These are phyloP conservation scores for Penicillium crystallinum DNA, from an alignment of 495 filamentous ascomycete genomes.

Conservation along the genomic window DNA sequence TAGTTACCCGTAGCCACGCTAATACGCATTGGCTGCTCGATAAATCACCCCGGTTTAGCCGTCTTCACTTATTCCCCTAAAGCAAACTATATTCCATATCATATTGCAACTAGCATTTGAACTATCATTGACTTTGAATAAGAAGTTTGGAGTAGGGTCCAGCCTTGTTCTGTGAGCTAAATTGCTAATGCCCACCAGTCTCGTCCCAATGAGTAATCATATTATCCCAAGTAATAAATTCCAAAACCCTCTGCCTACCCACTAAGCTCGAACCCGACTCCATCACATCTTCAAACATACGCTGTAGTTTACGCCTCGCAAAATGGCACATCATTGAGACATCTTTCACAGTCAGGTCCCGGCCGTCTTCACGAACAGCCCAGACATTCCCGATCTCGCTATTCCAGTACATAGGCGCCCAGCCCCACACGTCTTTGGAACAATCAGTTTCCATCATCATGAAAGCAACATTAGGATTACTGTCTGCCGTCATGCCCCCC, in stretches of 20 bases:
- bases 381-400: conserved; percentile 9
- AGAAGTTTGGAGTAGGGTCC: background rate
- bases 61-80: too few relatives aligned
- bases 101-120: too few relatives aligned
- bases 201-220: background rate
- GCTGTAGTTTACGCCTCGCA: background rate
- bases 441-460: conserved; percentile 9
- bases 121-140: background rate
- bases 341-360: conserved; percentile 7
- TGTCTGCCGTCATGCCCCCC: too few relatives aligned
- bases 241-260: conserved; percentile 7
- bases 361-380: conserved; percentile 11
- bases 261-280: background rate
- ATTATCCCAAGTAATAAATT: conserved; percentile 8
- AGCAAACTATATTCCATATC: too few relatives aligned
- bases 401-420: conserved; percentile 7
- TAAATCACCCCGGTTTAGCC: too few relatives aligned
- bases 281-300: conserved; percentile 1
- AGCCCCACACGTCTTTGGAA: conserved; percentile 4
- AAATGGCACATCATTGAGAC: conserved; percentile 13
- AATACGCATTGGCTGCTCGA: too few relatives aligned
- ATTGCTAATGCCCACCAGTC: background rate
- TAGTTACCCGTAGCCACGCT: too few relatives aligned
- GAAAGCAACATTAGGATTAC: conserved; percentile 7
- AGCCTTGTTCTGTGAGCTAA: background rate